Evolutionary conservation across 257 asterid species (phyloP), one percentile per base, ranked within the genome.

Genomic region (Nicotiana undulata): DNA sequence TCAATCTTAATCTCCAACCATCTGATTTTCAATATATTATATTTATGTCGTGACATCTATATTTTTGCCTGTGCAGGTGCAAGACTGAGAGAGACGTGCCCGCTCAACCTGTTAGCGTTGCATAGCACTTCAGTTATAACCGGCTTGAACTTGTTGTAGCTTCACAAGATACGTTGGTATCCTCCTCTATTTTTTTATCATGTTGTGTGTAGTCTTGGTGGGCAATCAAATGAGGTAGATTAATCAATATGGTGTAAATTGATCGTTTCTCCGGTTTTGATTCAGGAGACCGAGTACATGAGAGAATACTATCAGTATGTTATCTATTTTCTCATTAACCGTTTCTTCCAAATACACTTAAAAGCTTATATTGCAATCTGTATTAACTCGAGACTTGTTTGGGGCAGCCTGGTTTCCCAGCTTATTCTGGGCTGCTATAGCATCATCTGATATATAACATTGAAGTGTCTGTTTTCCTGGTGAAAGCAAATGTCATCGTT

Each of bases 21-120:
- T 70, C 34, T 6, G 11, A 70, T 44, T 44, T 70, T 44, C 20
- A 70, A 61, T 13, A 46, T 52, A 46, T 16, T 15, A 24, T 22
- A 24, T 7, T 3, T 49, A 28, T 24, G 60, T 49, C 61, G 13
- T 72, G 78, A 72, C 61, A 46, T 72, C 37, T 20, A 12, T 56
- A 13, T 52, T 70, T 5, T 52, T 80, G 84, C 34, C 40, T 67
- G 79, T 84, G 7, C 86, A 86, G 87, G 86, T 87, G 90, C 87
- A 85, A 85, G 80, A 81, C 81, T 16, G 80, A 79, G 67, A 87
- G 88, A 56, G 87, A 85, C 26, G 80, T 63, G 64, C 22, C 64
- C 44, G 65, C 85, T 76, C 84, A 79, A 52, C 77, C 88, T 10
- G 87, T 83, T 40, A 59, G 81, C 34, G 85, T 85, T 81, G 83